Base-by-base conservation (phyloP, 176 grass and related monocot genomes). In the Cocos nucifera region DNA sequence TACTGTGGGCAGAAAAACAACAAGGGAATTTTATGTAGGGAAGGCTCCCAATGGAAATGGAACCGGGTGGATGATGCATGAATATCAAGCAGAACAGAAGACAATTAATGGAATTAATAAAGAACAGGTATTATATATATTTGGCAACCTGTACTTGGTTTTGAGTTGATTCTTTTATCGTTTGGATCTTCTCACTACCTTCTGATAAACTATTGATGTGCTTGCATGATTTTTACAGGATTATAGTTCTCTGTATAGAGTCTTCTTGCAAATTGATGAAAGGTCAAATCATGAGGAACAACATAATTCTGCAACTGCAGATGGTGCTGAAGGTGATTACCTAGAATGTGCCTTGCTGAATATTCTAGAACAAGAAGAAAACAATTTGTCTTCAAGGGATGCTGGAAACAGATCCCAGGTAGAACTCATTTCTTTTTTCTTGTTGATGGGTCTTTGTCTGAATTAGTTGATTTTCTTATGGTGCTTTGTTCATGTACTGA, bases 1-100 rank as follows among this genome's bases (percentile, higher is more conserved):
- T 22, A 69, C 56, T 72, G 24, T 56, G 2, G 83, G 78, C 44
- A 29, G 72, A 19, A 86, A 86, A 74, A 70, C 35, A 49, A 30
- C 9, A 17, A 52, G 80, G n/a, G 65, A 74, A 71, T 80, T 78
- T 81, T 74, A 70, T 57, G 49, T 66, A 57, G 74, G 73, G 35
- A 44, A 78, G 70, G 50, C 64, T 66, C 64, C 78, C 24, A 58
- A 25, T 74, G 69, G 69, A 61, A 54, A 49, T 20, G 81, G 56
- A 81, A 78, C 83, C 66, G 60, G 65, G 55, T 81, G 73, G 83
- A 25, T 86, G 61, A 86, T 86, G 78, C n/a, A 78, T 70, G 69
- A 78, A 66, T 81, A 86, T 70, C 69, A 26, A 17, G 74, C 76
- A 26, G 59, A 74, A 65, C 56, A 69, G 24, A 69, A 70, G n/a